phyloP scores from a whole-genome alignment of 202 grass and related monocot genomes.

The Digitaria exilis region DNA sequence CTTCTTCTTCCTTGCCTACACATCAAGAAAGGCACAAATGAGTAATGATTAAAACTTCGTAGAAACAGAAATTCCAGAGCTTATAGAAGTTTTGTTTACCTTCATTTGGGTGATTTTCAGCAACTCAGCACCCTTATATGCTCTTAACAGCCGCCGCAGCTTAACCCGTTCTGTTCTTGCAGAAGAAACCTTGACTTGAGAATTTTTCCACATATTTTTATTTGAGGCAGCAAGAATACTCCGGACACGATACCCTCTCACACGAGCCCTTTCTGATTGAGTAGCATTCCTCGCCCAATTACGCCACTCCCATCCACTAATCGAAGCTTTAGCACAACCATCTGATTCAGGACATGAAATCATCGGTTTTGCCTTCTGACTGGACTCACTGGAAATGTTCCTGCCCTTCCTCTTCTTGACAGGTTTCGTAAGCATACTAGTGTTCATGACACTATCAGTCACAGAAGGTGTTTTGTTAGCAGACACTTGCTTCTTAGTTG shows the following conservation, averaged over 20 bases:
- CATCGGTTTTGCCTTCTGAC: conserved; percentile 44
- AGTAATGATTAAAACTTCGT: conserved; percentile 3
- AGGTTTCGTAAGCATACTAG: conserved; percentile 23
- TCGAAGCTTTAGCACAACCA: conserved; percentile 84
- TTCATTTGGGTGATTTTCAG: conserved; percentile 90
- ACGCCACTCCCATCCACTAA: conserved; percentile 91
- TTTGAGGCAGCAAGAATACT: conserved; percentile 49
- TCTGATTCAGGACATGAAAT: conserved; percentile 75
- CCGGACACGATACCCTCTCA: conserved; percentile 66
- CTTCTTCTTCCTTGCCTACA: conserved; percentile 84
- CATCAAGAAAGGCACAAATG: conserved; percentile 30
- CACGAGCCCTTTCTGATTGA: conserved; percentile 64
- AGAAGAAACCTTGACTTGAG: conserved; percentile 73
- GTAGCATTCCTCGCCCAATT: conserved; percentile 77
- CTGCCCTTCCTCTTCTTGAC: conserved; percentile 58
- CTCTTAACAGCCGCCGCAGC: conserved; percentile 82
- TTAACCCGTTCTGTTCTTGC: conserved; percentile 93
- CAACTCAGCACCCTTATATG: conserved; percentile 75
- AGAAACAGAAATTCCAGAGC: conserved; percentile 27
- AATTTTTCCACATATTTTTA: conserved; percentile 47
- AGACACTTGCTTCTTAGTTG: conserved; percentile 36
- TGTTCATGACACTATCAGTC: conserved; percentile 5
- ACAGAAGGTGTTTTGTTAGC: conserved; percentile 26
- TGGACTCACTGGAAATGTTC: conserved; percentile 36
- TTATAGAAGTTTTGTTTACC: conserved; percentile 41